Evolutionary conservation across 1,284 basidiomycete genomes (phyloP), one percentile per base, ranked within the genome.

Genomic region (Naganishia liquefaciens): DNA sequence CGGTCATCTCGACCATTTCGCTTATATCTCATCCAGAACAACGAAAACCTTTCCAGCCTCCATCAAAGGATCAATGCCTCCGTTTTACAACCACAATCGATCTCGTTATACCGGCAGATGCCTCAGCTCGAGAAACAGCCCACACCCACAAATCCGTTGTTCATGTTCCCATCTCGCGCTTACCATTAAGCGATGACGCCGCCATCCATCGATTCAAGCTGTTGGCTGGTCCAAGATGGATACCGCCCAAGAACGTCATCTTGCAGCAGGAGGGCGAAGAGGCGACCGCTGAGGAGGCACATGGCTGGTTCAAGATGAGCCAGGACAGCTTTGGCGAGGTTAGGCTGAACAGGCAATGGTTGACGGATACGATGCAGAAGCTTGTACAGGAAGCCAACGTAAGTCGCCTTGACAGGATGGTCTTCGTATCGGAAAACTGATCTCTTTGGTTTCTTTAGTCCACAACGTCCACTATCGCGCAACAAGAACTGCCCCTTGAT

Each of bases 291-390:
- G 77, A 77, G 43, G 85, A 84, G 71, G 83, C 81, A 64, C 83
- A 90, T 64, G 91, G 91, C 10, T 93, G 84, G 78, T 81, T 94
- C 75, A 92, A 91, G 79, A 89, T 94, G 65, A 84, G 88, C 1
- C 90, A 89, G 74, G 92, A 93, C 71, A 85, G 88, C 74, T 91
- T 90, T 76, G 85, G 86, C 3, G 82, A 85, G 70, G 83, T 86
- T 1, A 82, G 85, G 27, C 87, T 89, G 88, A 94, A 94, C 77
- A 77, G 92, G 70, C 92, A 92, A 76, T 91, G 88, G 86, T 87
- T 86, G 25, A 88, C 88, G 71, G 90, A 93, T 72, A 83, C 85
- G 11, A 76, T 94, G 57, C 88, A 91, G 72, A 80, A 83, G 67
- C 79, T 94, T 44, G 77, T 93, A 67, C 78, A 77, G 15, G 86